Conservation (phyloP, 208 protist species). For the Porcisia deanei region DNA sequence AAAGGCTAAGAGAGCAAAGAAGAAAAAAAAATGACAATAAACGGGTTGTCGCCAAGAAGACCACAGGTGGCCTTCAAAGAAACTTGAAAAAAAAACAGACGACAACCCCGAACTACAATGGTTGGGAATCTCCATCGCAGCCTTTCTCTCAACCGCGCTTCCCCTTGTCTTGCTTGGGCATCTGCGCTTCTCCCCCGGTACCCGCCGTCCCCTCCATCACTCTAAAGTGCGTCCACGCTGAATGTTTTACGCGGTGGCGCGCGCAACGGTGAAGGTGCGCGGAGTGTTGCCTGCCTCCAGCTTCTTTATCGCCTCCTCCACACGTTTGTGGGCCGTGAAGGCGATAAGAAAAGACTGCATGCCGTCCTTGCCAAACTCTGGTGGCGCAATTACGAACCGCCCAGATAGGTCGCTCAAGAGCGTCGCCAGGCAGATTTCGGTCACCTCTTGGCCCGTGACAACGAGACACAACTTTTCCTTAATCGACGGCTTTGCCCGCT, state of each 20-base stretch:
- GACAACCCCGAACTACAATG: too few species aligned
- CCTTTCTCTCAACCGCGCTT: neutral
- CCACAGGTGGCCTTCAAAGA: neutral
- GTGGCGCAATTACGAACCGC: conserved; percentile 46
- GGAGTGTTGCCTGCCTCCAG: conserved; percentile 26
- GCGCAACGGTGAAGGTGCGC: conserved; percentile 16
- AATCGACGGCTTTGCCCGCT: conserved; percentile 20
- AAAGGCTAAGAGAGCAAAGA: neutral
- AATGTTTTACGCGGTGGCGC: conserved; percentile 9
- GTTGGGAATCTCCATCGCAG: neutral
- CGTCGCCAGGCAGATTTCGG: conserved; percentile 29
- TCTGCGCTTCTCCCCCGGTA: neutral
- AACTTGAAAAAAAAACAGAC: neutral
- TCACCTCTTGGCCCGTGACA: conserved; percentile 40
- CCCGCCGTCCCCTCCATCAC: neutral
- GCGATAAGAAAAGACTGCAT: conserved; percentile 22
- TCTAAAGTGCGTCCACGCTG: neutral
- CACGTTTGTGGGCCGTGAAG: conserved; percentile 34
- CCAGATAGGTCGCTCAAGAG: conserved; percentile 46
- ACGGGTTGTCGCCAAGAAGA: neutral
- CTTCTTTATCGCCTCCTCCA: conserved; percentile 26
- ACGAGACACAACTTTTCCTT: conserved; percentile 39
- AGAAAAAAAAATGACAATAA: neutral
- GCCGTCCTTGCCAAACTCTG: conserved; percentile 32
- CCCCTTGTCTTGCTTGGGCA: neutral